Evolutionary conservation across 2,329 filamentous ascomycete species (phyloP), one percentile per base, ranked within the genome.

Genomic region (Parastagonospora nodorum): DNA sequence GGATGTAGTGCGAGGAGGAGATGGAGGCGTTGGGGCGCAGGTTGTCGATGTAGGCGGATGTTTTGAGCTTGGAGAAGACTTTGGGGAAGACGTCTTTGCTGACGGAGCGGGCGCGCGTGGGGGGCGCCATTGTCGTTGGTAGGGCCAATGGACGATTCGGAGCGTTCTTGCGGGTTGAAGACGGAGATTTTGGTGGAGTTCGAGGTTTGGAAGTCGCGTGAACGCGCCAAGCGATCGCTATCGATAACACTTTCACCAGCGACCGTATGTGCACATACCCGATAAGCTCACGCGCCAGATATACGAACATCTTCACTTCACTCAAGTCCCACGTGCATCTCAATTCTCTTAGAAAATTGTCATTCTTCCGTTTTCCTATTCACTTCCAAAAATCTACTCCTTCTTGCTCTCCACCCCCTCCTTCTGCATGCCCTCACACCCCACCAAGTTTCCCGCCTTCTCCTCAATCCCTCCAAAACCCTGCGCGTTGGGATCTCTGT

Each of bases 341-440:
- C 5, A 24, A 24, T 24, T 24, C 19, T n/a, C 19, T 24, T 24
- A 3, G 19, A 24, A 24, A 3, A n/a, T 36, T 10, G 33, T 36
- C n/a, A 9, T 36, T 3, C 8, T 36, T 15, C 33, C 16, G 14
- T 7, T 35, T 33, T 16, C 6, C 3, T 9, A 16, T 19, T 24
- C 38, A 42, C 7, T 27, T 5, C n/a, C n/a, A 16, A 1, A 27
- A 9, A 28, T 35, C 31, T 58, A 60, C 52, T 67, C 41, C 52
- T 64, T 61, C 63, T 66, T 68, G 32, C 58, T 65, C 60, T 66
- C 61, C 1, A 53, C 64, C 0, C 69, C 69, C 61, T 72, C 68
- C 58, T 68, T 78, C 71, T 82, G 75, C 87, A 90, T 89, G 0
- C 87, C 87, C 70, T 87, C 84, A 58, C 87, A 90, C 0, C 87